phyloP scores from a whole-genome alignment of 2,329 filamentous ascomycete species.

The Sphaerulina musiva region DNA sequence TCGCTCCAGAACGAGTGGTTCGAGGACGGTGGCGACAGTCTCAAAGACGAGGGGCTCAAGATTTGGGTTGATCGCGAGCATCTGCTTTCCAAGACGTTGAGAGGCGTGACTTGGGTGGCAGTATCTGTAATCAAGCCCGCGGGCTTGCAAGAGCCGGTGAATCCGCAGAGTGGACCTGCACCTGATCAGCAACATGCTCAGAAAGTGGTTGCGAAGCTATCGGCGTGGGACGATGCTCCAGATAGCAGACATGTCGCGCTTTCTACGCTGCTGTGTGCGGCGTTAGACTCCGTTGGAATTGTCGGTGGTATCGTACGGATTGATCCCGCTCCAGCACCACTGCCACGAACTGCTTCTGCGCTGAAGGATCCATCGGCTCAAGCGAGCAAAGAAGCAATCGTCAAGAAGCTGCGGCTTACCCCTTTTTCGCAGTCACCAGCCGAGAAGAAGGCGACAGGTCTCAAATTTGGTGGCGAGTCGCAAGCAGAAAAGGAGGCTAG shows the following conservation, averaged over 20 bases:
- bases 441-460: conserved; percentile 53
- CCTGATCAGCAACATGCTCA: conserved; percentile 53
- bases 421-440: conserved; percentile 61
- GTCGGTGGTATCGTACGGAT: conserved; percentile 84
- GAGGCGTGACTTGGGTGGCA: conserved; percentile 67
- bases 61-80: conserved; percentile 82
- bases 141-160: conserved; percentile 63
- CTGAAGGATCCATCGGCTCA: conserved; percentile 34
- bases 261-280: conserved; percentile 67
- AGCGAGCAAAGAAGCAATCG: conserved; percentile 40
- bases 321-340: conserved; percentile 68
- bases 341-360: conserved; percentile 55
- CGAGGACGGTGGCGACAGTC: conserved; percentile 47
- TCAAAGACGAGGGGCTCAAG: conserved; percentile 55
- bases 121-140: conserved; percentile 84
- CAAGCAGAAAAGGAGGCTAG: conserved; percentile 75
- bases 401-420: conserved; percentile 67
- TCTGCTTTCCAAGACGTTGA: conserved; percentile 63
- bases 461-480: conserved; percentile 84
- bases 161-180: conserved; percentile 62
- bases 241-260: conserved; percentile 73
- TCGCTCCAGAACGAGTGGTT: conserved; percentile 68
- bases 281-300: conserved; percentile 63
- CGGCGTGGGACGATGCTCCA: conserved; percentile 78
- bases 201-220: conserved; percentile 69